Percentiles rank a stretch among this genome's conserved stretches.
Evolutionary conservation across 163 green algal species (phyloP).

Genomic region (Prototheca cutis): DNA sequence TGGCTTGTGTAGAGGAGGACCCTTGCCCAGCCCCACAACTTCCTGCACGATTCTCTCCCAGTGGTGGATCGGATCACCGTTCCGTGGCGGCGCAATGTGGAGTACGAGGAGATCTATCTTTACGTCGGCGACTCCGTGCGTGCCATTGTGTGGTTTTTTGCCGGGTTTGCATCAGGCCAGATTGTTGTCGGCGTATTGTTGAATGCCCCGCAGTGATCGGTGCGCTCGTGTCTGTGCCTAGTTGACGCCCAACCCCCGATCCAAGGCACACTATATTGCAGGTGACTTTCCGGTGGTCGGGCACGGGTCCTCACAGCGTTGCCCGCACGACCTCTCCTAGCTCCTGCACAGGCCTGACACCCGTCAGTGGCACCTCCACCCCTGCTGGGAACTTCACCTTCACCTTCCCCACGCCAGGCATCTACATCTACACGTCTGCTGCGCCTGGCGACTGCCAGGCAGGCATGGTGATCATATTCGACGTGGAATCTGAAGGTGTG

Average conservation of each 20-base stretch:
- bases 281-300: background rate
- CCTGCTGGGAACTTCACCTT: background rate
- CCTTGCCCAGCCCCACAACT: background rate
- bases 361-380: background rate
- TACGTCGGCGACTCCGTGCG: background rate
- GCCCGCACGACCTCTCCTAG: no score
- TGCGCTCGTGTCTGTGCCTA: no score
- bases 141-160: background rate
- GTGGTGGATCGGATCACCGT: background rate
- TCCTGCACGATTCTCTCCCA: background rate
- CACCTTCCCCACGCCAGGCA: background rate
- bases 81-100: background rate
- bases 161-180: background rate
- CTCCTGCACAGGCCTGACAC: background rate
- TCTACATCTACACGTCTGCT: background rate
- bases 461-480: background rate
- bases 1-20: background rate
- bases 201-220: background rate
- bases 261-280: background rate
- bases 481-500: background rate
- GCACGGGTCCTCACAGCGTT: background rate
- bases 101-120: background rate
- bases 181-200: background rate
- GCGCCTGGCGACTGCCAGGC: background rate
- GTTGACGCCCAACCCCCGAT: no score